Evolutionary conservation across 2,329 filamentous ascomycete species (phyloP), one percentile per base, ranked within the genome.

Genomic region (Fusarium burgessii): DNA sequence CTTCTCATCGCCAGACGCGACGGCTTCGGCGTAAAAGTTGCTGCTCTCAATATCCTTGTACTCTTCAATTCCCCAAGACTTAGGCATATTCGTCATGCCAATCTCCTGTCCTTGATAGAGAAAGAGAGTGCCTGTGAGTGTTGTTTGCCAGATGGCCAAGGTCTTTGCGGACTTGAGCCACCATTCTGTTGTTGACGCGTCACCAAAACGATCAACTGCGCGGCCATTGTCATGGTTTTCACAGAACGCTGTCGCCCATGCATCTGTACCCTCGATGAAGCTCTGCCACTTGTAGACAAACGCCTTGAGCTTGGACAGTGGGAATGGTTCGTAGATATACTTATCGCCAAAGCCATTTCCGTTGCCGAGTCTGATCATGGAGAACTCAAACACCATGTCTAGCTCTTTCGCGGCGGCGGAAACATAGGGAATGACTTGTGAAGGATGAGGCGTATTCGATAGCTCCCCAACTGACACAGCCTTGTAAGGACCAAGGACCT

Each of bases 181-280:
- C 40, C 81, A 74, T 10, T 81, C 81, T 1, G 84, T 81, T 6
- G 82, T 82, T 1, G 83, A 82, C 0, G 80, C 82, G 14, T 84
- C 79, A 0, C 84, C 85, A 64, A 87, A 91, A 0, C 89, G 83
- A 17, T 85, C 87, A 0, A 91, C 81, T 0, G 85, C 85, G 1
- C 90, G 82, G 0, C 86, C 86, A 40, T 90, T 88, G 72, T 91
- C 90, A 74, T 91, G 89, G 68, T 91, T 91, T 72, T 91, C 89
- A 54, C 86, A 83, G 71, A 90, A 92, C 0, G 86, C 85, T 0
- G 89, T 90, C 0, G 87, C 86, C 88, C 88, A 90, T 0, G 83
- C 84, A 50, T 87, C 85, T 4, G 81, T 85, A 13, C 82, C 83
- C 52, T 83, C 78, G 38, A 85, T 82, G 43, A 87, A 83, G 2